Evolutionary conservation across 169 alveolate species (phyloP).

Genomic region (Eimeria maxima): DNA sequence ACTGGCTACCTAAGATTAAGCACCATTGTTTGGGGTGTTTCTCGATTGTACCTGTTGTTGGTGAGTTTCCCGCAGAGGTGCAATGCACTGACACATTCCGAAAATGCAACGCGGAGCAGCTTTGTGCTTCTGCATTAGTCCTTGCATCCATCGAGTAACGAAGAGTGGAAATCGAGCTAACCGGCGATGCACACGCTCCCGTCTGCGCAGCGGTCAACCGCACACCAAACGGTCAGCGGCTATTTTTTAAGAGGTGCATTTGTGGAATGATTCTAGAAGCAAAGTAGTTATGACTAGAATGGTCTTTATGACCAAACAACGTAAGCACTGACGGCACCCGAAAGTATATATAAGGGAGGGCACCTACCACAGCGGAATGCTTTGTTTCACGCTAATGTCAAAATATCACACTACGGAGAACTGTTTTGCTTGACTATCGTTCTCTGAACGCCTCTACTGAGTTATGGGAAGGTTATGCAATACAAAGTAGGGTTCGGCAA

Average conservation of each 20-base stretch:
- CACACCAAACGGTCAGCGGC: constrained; percentile 69
- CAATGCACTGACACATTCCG: constrained; percentile 65
- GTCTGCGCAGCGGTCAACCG: constrained; percentile 74
- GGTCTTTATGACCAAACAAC: neutral
- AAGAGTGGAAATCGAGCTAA: constrained; percentile 41
- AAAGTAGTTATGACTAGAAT: neutral
- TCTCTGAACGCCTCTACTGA: neutral
- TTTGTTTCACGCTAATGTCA: neutral
- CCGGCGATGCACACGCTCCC: constrained; percentile 60
- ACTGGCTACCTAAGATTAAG: neutral
- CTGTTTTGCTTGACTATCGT: neutral
- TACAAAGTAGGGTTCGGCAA: neutral
- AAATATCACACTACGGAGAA: neutral
- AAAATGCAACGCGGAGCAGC: neutral
- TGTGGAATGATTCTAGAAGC: neutral
- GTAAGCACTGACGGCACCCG: neutral
- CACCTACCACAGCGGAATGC: neutral
- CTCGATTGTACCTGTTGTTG: constrained; percentile 49
- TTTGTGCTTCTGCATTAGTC: constrained; percentile 54
- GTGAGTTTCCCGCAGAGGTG: constrained; percentile 65
- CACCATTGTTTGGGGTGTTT: neutral
- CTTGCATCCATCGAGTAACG: constrained; percentile 60
- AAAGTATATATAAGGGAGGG: neutral
- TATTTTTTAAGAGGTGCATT: neutral
- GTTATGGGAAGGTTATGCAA: neutral